Base-by-base conservation (phyloP, 2,329 filamentous ascomycete genomes). In the Beauveria sp. region DNA sequence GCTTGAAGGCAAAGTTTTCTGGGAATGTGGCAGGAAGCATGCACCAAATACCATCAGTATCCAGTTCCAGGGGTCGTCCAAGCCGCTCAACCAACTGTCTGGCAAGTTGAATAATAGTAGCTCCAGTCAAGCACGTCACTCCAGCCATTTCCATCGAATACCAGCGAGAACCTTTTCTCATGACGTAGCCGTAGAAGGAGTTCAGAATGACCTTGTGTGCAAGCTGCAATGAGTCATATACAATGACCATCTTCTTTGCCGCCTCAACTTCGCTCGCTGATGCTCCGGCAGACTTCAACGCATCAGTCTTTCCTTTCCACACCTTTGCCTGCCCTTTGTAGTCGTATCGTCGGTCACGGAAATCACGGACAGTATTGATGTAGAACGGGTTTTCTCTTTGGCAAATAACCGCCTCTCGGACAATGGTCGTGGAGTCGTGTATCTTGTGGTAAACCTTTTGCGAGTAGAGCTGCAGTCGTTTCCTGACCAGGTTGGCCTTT, bases 361-460 rank as follows among this genome's bases (percentile, higher is more conserved):
- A 99, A 74, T 95, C 89, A 69, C 90, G 89, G 57, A 99, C 95
- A 0, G 95, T 99, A 71, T 99, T 86, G 69, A 99, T 93, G 70
- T 99, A 99, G 73, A 99, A 99, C 0, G 95, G 95, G 64, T 99
- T 99, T 72, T 99, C 95, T 65, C 95, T 85, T 72, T 99, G 95
- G 70, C 95, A 99, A 69, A 99, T 98, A 71, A 99, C 97, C 12
- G 96, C 95, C 74, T 99, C 95, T 60, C 93, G 87, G 65, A 95
- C 88, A 63, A 96, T 95, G 0, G 91, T 98, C 55, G 88, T 96
- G 14, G 90, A 89, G 65, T 98, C 95, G 74, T 96, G 93, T 63
- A 99, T 98, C 74, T 98, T 99, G 81, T 99, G 95, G 72, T 99
- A 99, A 65, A 99, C 96, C 76, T 99, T 99, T 74, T 98, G 96